These are phyloP conservation scores for Aeschynomene evenia DNA, from an alignment of 306 rosid species.

Conservation along the genomic window DNA sequence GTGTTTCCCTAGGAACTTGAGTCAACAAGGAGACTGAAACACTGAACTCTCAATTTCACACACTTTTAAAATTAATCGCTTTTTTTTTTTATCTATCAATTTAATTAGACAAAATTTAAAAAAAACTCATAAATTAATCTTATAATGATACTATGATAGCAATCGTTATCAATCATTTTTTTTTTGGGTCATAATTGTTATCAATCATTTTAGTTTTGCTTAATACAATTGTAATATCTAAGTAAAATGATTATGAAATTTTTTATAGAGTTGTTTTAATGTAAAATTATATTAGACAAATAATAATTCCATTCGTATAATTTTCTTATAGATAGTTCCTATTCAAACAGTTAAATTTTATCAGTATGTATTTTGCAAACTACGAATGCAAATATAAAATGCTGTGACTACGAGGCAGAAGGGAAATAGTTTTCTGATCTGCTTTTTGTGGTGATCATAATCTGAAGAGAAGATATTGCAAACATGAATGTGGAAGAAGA, in stretches of 20 bases:
- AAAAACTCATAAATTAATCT: too few relatives aligned
- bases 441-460: neutral
- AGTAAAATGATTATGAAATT: neutral
- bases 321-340: neutral
- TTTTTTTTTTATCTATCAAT: too few relatives aligned
- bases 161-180: too few relatives aligned
- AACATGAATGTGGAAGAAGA: slow-evolving; percentile 93
- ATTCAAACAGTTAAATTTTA: too few relatives aligned
- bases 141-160: too few relatives aligned
- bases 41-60: too few relatives aligned
- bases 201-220: too few relatives aligned
- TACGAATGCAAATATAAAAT: neutral
- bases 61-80: too few relatives aligned
- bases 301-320: neutral
- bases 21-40: too few relatives aligned
- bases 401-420: neutral
- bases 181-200: too few relatives aligned
- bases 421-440: neutral
- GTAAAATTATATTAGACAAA: too few relatives aligned
- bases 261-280: neutral
- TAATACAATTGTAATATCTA: neutral
- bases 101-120: too few relatives aligned
- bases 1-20: neutral
- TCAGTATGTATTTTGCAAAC: neutral
- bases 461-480: slow-evolving; percentile 31